Conservation (phyloP, 768 basidiomycete genomes). For the Lepiota subincarnata region DNA sequence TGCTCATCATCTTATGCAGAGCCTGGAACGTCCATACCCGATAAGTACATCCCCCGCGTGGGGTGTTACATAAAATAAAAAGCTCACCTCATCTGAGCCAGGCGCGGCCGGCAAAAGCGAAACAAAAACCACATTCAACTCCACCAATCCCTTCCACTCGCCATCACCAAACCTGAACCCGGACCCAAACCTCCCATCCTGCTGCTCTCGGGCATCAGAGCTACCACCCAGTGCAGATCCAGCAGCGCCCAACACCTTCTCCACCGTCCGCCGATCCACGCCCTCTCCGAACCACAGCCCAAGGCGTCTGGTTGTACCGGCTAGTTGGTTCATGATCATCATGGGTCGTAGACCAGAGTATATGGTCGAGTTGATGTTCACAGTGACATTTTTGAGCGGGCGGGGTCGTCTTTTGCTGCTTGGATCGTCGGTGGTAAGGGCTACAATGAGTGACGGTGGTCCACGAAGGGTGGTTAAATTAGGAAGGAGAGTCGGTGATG, state of each 20-base stretch:
- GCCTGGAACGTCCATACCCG: too few species aligned
- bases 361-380: constrained; percentile 41
- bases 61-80: too few species aligned
- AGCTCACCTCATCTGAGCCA: constrained; percentile 32
- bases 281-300: constrained; percentile 31
- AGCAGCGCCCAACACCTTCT: constrained; percentile 41
- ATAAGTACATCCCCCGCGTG: not conserved
- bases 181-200: not conserved
- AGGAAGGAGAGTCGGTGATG: constrained; percentile 36
- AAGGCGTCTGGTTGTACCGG: constrained; percentile 26
- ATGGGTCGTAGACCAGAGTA: constrained; percentile 43
- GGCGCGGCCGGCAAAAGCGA: constrained; percentile 12
- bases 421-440: constrained; percentile 19
- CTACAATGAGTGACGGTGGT: constrained; percentile 28
- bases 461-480: constrained; percentile 33
- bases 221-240: constrained; percentile 28
- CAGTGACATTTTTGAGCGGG: constrained; percentile 28
- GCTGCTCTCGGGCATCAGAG: constrained; percentile 7
- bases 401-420: constrained; percentile 15
- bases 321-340: constrained; percentile 32
- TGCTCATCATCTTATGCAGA: constrained; percentile 36
- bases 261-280: constrained; percentile 42
- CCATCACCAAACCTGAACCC: constrained; percentile 17
- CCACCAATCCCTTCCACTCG: constrained; percentile 18
- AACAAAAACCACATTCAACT: constrained; percentile 29